Conservation (phyloP, 108 stramenopile genomes). For the Phaeodactylum tricornutum region DNA sequence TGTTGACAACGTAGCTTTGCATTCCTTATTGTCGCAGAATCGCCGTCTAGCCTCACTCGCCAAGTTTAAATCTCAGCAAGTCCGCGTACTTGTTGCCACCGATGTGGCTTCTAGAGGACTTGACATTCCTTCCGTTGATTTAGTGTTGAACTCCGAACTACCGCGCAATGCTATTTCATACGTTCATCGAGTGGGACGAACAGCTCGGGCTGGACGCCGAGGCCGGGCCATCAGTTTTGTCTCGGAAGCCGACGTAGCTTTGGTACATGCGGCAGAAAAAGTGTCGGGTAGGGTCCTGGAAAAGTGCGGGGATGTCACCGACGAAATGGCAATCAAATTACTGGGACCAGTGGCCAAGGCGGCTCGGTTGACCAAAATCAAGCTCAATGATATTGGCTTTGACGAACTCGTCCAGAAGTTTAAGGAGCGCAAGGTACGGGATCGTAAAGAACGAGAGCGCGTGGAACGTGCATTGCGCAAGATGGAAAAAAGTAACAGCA, state of each 20-base stretch:
- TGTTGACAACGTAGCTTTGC: slow-evolving; percentile 84
- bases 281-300: slow-evolving; percentile 61
- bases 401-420: slow-evolving; percentile 83
- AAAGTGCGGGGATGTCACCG: slow-evolving; percentile 71
- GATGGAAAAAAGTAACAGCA: slow-evolving; percentile 5
- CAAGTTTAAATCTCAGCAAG: slow-evolving; percentile 82
- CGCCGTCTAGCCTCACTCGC: slow-evolving; percentile 85
- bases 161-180: slow-evolving; percentile 91
- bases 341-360: slow-evolving; percentile 85
- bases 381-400: slow-evolving; percentile 85
- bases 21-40: slow-evolving; percentile 86
- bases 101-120: slow-evolving; percentile 95
- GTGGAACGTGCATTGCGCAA: slow-evolving; percentile 39
- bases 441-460: slow-evolving; percentile 65
- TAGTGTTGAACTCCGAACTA: slow-evolving; percentile 95
- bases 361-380: slow-evolving; percentile 76
- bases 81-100: slow-evolving; percentile 92
- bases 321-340: slow-evolving; percentile 68
- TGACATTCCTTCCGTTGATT: slow-evolving; percentile 94
- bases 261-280: slow-evolving; percentile 78
- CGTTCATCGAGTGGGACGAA: slow-evolving; percentile 94
- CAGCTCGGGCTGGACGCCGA: slow-evolving; percentile 93
- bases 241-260: slow-evolving; percentile 67
- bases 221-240: slow-evolving; percentile 93
- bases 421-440: slow-evolving; percentile 68